These are phyloP conservation scores for Zopfia rhizophila DNA, from an alignment of 2,329 filamentous ascomycete genomes.

Conservation along the genomic window DNA sequence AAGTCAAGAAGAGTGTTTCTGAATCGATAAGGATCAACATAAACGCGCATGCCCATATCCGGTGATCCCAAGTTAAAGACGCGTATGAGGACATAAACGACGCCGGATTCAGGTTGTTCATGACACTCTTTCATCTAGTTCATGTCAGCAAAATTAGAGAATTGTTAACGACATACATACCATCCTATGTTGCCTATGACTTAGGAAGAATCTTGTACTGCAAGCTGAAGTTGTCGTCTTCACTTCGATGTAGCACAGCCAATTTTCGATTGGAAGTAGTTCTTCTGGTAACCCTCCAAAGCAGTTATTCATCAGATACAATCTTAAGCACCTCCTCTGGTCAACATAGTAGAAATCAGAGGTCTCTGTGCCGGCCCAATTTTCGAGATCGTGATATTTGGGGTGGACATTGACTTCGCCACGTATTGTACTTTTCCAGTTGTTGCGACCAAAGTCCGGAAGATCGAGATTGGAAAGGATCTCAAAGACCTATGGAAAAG, in stretches of 20 bases:
- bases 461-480: slow-evolving; percentile 47
- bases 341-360: slow-evolving; percentile 62
- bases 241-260: slow-evolving; percentile 65
- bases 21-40: slow-evolving; percentile 44
- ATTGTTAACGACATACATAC: slow-evolving; percentile 24
- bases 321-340: slow-evolving; percentile 44
- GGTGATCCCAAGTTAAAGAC: slow-evolving; percentile 52
- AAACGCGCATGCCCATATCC: slow-evolving; percentile 48
- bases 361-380: slow-evolving; percentile 57
- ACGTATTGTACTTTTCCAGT: slow-evolving; percentile 64
- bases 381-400: slow-evolving; percentile 53
- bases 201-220: slow-evolving; percentile 60
- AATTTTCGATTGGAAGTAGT: slow-evolving; percentile 43
- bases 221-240: slow-evolving; percentile 58
- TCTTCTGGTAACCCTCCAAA: slow-evolving; percentile 33
- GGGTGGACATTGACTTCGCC: slow-evolving; percentile 52
- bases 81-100: slow-evolving; percentile 57
- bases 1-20: slow-evolving; percentile 1
- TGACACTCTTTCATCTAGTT: slow-evolving; percentile 14
- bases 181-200: slow-evolving; percentile 55
- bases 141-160: not conserved
- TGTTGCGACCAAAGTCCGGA: slow-evolving; percentile 50
- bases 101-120: slow-evolving; percentile 1
- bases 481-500: slow-evolving; percentile 56
- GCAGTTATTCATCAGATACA: slow-evolving; percentile 34